Conservation (phyloP, 2,329 filamentous ascomycete genomes). For the Clarireedia homoeocarpa region DNA sequence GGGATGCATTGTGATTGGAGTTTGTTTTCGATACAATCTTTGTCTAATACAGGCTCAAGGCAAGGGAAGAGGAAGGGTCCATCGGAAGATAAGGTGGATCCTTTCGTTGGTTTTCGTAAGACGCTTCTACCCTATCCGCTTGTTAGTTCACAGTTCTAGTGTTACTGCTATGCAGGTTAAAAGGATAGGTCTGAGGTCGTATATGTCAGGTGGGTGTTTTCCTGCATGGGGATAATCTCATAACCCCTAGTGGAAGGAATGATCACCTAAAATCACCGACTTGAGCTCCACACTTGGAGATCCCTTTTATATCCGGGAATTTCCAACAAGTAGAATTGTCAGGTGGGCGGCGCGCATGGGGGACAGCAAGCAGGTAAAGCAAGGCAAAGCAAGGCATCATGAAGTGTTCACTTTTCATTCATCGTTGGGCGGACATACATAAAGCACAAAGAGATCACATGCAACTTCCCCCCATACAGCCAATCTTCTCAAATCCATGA, state of each 20-base stretch:
- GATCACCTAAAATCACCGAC: neutral
- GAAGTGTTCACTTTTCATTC: conserved; percentile 5
- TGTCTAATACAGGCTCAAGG: neutral
- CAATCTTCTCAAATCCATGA: neutral
- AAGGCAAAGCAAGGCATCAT: conserved; percentile 4
- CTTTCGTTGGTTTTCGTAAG: conserved; percentile 5
- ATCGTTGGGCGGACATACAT: conserved; percentile 1
- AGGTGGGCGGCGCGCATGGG: neutral
- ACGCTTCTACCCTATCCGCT: neutral
- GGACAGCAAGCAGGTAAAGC: neutral
- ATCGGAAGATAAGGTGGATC: neutral
- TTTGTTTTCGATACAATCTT: neutral
- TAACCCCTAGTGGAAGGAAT: neutral
- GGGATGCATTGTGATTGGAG: neutral
- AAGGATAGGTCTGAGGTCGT: neutral
- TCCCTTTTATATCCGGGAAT: neutral
- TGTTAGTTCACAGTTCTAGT: neutral
- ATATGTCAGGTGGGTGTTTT: conserved; percentile 6
- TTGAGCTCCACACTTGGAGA: neutral
- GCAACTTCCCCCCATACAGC: neutral
- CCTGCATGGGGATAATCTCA: neutral
- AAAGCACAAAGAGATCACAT: conserved; percentile 5
- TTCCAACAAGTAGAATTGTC: neutral
- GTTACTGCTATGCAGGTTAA: neutral
- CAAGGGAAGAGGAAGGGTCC: neutral